phyloP scores from a whole-genome alignment of 2,329 filamentous ascomycete species.

The Sphaerulina musiva region DNA sequence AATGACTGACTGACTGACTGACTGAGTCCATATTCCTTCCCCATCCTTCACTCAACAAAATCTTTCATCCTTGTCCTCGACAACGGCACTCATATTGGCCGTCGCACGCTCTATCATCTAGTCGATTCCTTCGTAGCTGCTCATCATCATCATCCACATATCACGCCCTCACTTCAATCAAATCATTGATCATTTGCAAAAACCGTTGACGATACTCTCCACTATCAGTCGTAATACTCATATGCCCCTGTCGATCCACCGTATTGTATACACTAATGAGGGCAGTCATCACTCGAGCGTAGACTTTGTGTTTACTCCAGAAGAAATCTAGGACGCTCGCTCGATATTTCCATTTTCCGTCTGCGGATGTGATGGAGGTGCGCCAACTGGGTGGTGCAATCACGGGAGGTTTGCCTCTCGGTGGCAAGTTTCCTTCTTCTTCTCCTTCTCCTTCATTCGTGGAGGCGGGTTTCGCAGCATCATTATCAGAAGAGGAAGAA shows the following conservation, averaged over 20 bases:
- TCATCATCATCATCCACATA: too few species aligned
- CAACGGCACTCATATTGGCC: too few species aligned
- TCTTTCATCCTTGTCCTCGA: too few species aligned
- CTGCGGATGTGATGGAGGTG: constrained; percentile 53
- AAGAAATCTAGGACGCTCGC: constrained; percentile 68
- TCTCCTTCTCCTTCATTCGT: too few species aligned
- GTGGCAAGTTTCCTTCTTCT: constrained; percentile 6
- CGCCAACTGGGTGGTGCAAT: constrained; percentile 49
- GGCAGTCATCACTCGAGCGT: constrained; percentile 59
- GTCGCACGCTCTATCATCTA: too few species aligned
- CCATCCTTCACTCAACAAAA: too few species aligned
- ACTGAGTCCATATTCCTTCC: too few species aligned
- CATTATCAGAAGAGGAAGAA: too few species aligned
- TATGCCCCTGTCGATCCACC: constrained; percentile 58
- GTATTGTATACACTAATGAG: constrained; percentile 52
- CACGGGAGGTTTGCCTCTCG: constrained; percentile 21
- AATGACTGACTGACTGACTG: too few species aligned
- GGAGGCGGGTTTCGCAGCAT: too few species aligned
- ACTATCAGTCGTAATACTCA: constrained; percentile 67
- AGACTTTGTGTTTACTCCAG: constrained; percentile 67
- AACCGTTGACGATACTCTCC: constrained; percentile 59
- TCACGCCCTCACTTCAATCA: constrained; percentile 34
- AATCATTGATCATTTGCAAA: constrained; percentile 46
- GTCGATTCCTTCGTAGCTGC: too few species aligned
- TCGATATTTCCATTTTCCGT: constrained; percentile 61